A percentile compares a stretch with the other conserved stretches of the same genome.
Evolutionary conservation across 2,329 filamentous ascomycete species (phyloP).

Genomic region (Ambrosiella xylebori): DNA sequence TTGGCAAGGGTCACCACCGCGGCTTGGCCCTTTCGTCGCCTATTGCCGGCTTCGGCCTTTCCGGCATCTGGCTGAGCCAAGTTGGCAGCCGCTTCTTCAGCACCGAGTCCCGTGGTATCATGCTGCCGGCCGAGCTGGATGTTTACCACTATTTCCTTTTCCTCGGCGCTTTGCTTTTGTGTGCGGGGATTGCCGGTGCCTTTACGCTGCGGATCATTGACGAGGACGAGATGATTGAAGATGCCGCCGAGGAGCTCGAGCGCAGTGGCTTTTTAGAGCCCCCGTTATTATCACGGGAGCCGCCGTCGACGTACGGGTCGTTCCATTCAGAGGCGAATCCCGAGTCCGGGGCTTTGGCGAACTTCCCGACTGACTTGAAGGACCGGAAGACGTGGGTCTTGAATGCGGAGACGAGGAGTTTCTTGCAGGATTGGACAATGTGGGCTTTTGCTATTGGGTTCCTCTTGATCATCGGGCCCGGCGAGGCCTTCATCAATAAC

Average conservation of each 20-base stretch:
- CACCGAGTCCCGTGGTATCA: constrained; percentile 47
- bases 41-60: constrained; percentile 82
- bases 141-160: constrained; percentile 85
- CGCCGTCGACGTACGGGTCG: constrained; percentile 39
- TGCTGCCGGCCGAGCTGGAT: constrained; percentile 37
- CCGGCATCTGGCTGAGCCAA: constrained; percentile 92
- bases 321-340: constrained; percentile 23
- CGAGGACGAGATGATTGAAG: constrained; percentile 75
- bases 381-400: constrained; percentile 63
- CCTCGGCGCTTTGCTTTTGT: constrained; percentile 51
- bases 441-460: constrained; percentile 87
- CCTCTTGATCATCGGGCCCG: constrained; percentile 81
- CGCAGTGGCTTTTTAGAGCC: constrained; percentile 67
- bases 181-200: constrained; percentile 54
- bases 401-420: constrained; percentile 75
- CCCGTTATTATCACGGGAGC: constrained; percentile 43
- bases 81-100: constrained; percentile 63
- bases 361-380: neutral
- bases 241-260: constrained; percentile 80
- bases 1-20: constrained; percentile 72
- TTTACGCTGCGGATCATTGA: constrained; percentile 64
- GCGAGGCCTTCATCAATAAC: constrained; percentile 98
- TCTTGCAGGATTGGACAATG: constrained; percentile 81
- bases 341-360: neutral
- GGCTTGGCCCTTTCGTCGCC: constrained; percentile 79